Evolutionary conservation across 495 filamentous ascomycete species (phyloP), one percentile per base, ranked within the genome.

Genomic region (Trichoderma virens): DNA sequence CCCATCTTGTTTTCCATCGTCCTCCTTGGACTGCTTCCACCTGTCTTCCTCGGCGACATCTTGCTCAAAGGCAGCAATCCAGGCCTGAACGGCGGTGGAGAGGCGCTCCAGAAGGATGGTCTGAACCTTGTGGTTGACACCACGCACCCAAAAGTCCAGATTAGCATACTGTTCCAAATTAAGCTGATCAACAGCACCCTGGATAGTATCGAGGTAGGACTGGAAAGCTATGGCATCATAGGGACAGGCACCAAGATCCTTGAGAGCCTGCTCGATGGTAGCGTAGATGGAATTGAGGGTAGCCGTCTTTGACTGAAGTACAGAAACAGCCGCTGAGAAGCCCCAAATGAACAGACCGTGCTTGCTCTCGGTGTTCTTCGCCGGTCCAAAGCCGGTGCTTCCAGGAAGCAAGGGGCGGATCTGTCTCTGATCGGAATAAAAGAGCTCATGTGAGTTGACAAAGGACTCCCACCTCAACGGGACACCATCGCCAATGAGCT

Each of bases 101-200:
- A 99, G 83, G 31, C 94, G 86, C 32, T 83, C 78, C 18, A 90
- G 84, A 34, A 99, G 79, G 62, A 90, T 88, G 18, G 76, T 72
- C 72, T 94, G 90, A 60, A 99, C 92, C 59, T 87, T 86, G 59
- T 81, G 77, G 73, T 99, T 98, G 77, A 95, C 84, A 62, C 89
- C 82, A 20, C 86, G 80, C 31, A 98, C 94, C 93, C 94, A 98
- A 69, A 84, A 86, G 6, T 83, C 80, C 32, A 99, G 83, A 66
- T 99, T 99, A 62, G 92, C 86, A 69, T 96, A 99, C 69, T 92
- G 91, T 72, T 98, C 93, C 23, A 98, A 79, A 65, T 97, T 97
- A 45, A 99, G 84, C 71, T 96, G 92, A 78, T 99, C 95, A 9
- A 98, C 92, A 5, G 90, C 85, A 20, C 82, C 86, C 72, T 99